Conservation (phyloP, 2,329 filamentous ascomycete genomes). For the Lecanicillium sp. region DNA sequence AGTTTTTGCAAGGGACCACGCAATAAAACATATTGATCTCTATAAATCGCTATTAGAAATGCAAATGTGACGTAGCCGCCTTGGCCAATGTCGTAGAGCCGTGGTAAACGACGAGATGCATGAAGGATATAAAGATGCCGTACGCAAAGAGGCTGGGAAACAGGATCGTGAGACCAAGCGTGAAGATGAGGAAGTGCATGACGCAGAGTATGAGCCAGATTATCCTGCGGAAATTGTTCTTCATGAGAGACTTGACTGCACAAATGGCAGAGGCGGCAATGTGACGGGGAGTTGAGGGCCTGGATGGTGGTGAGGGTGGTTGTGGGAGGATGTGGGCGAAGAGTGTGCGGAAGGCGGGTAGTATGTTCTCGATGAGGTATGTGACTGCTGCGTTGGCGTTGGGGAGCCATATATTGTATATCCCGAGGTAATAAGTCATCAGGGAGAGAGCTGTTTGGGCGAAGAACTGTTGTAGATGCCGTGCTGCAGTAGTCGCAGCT, state of each 20-base stretch:
- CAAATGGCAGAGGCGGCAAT: neutral
- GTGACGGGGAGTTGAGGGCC: neutral
- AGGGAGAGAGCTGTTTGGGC: too few species aligned
- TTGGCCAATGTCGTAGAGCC: neutral
- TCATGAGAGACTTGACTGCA: neutral
- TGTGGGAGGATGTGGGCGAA: neutral
- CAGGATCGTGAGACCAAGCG: conserved; percentile 1
- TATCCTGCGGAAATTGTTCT: neutral
- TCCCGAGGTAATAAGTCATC: too few species aligned
- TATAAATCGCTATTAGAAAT: too few species aligned
- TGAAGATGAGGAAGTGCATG: conserved; percentile 6
- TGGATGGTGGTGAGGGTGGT: neutral
- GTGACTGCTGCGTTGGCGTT: too few species aligned
- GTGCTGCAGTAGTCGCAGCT: too few species aligned
- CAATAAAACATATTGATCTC: neutral
- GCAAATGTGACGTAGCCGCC: neutral
- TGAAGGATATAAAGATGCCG: conserved; percentile 1
- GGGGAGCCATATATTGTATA: too few species aligned
- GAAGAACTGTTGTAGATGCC: too few species aligned
- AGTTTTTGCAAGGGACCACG: neutral
- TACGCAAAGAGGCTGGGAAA: neutral
- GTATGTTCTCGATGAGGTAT: too few species aligned
- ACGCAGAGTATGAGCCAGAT: conserved; percentile 1
- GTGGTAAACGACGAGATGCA: neutral
- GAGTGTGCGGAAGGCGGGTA: too few species aligned